Conservation (phyloP, 1,284 basidiomycete genomes). For the Phylloporus gajari region DNA sequence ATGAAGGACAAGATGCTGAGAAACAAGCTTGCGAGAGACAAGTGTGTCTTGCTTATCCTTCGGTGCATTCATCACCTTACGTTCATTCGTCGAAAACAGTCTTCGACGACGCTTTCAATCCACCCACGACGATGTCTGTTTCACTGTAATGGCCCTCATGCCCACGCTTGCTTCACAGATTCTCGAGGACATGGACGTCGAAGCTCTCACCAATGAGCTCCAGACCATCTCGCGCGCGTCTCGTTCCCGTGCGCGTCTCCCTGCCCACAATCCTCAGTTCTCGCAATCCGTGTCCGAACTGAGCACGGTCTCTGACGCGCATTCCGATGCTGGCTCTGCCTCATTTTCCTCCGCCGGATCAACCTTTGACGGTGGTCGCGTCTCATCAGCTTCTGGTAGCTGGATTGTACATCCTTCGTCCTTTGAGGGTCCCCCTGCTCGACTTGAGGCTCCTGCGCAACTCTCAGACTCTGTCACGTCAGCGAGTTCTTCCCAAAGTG, state of each 20-base stretch:
- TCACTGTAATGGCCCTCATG: slow-evolving; percentile 83
- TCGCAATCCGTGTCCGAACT: slow-evolving; percentile 52
- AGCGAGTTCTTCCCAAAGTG: slow-evolving; percentile 44
- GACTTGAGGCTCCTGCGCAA: slow-evolving; percentile 19
- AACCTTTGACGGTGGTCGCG: slow-evolving; percentile 38
- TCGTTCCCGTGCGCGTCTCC: slow-evolving; percentile 32
- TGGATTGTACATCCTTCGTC: slow-evolving; percentile 62
- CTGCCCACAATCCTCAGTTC: slow-evolving; percentile 30
- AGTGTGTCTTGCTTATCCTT: slow-evolving; percentile 58
- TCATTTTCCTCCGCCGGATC: slow-evolving; percentile 47
- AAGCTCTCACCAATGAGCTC: slow-evolving; percentile 79
- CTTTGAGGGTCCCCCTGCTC: slow-evolving; percentile 20
- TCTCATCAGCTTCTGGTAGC: slow-evolving; percentile 54
- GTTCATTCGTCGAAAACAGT: slow-evolving; percentile 51
- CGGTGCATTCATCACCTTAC: slow-evolving; percentile 16
- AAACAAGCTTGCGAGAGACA: slow-evolving; percentile 76
- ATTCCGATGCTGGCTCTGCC: slow-evolving; percentile 62
- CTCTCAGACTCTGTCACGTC: slow-evolving; percentile 55
- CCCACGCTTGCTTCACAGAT: slow-evolving; percentile 82
- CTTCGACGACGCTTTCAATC: slow-evolving; percentile 82
- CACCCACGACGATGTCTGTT: slow-evolving; percentile 85
- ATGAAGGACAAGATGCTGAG: slow-evolving; percentile 73
- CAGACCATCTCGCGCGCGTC: slow-evolving; percentile 44
- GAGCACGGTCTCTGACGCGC: slow-evolving; percentile 56
- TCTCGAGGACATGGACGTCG: slow-evolving; percentile 83